phyloP scores from a whole-genome alignment of 2,329 filamentous ascomycete genomes.

The Sporothrix curviconia region DNA sequence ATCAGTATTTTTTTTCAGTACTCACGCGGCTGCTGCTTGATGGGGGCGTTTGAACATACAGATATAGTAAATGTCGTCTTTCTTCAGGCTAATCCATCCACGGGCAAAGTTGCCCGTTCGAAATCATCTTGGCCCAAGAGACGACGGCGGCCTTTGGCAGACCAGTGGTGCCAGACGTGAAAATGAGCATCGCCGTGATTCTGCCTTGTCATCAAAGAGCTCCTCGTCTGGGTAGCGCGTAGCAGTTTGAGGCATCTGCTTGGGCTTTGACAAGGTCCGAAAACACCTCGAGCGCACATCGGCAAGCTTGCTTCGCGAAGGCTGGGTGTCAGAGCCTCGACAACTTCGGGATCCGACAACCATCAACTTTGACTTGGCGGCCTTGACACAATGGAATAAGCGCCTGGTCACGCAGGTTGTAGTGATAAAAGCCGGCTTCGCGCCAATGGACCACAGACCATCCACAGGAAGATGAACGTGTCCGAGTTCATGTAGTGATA shows the following conservation, averaged over 20 bases:
- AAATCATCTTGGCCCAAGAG: slow-evolving; percentile 60
- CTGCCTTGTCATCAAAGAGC: slow-evolving; percentile 42
- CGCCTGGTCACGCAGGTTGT: slow-evolving; percentile 66
- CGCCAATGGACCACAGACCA: slow-evolving; percentile 77
- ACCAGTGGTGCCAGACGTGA: slow-evolving; percentile 79
- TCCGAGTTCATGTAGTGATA: slow-evolving; percentile 75
- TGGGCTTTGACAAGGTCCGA: slow-evolving; percentile 50
- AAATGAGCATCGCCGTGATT: slow-evolving; percentile 70
- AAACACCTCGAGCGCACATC: slow-evolving; percentile 54
- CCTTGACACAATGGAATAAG: slow-evolving; percentile 67
- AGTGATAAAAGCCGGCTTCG: slow-evolving; percentile 78
- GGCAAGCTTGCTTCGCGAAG: slow-evolving; percentile 44
- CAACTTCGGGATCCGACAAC: slow-evolving; percentile 60
- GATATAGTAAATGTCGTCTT: slow-evolving; percentile 69
- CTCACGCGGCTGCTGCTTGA: too few relatives aligned
- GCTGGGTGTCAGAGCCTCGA: slow-evolving; percentile 50
- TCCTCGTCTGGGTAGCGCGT: slow-evolving; percentile 52
- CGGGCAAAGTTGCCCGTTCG: slow-evolving; percentile 47
- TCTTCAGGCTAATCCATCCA: slow-evolving; percentile 50
- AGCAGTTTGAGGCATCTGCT: slow-evolving; percentile 43
- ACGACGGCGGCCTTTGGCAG: slow-evolving; percentile 74
- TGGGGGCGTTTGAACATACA: slow-evolving; percentile 35
- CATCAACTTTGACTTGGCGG: slow-evolving; percentile 59
- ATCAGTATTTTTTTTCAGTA: background rate
- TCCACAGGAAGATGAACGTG: slow-evolving; percentile 66